Evolutionary conservation across 805 yeast species (phyloP), one percentile per base, ranked within the genome.

Genomic region (Jamesozyma gamospora): DNA sequence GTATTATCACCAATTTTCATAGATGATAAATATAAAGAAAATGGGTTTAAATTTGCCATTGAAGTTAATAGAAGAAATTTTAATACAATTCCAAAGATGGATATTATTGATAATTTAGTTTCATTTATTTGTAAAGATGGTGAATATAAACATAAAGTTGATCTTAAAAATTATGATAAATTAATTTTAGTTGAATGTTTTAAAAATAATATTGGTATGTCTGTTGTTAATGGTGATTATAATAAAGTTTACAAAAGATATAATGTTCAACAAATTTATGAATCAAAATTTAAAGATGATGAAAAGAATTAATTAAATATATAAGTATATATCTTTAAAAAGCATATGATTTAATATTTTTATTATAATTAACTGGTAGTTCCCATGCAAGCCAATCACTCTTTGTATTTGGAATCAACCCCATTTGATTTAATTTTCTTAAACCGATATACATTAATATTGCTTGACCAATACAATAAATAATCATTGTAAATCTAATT

Each of bases 331-430:
- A 31, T 18, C 17, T 16, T 48, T 42, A 58, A 41, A 55, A 43
- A 6, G 52, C 42, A 41, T 45, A 55, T 16, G 61, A 46, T 28
- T 46, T 48, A 4, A 48, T 19, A 7, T 38, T 36, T 12, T 44
- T 42, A 36, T 43, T 41, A 28, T 56, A 53, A 32, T 47, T 39
- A 3, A 67, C 48, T 6, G 69, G 64, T 2, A 49, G 51, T 55
- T 87, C 94, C 88, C 94, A 88, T 6, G 86, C 77, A 14, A 90
- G 64, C 97, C 97, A 92, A 56, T 90, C 98, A 48, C 94, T 80
- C 34, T 71, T 71, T 28, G 77, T 80, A 50, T 82, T 84, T 17
- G 98, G 98, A 43, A 90, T 77, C 47, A 90, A 66, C 0, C 96
- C 97, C 96, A 90, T 84, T 17, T 71, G 66, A 50, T 82, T 77